Conservation (phyloP, 805 yeast species). For the Blastobotrys terrestris region DNA sequence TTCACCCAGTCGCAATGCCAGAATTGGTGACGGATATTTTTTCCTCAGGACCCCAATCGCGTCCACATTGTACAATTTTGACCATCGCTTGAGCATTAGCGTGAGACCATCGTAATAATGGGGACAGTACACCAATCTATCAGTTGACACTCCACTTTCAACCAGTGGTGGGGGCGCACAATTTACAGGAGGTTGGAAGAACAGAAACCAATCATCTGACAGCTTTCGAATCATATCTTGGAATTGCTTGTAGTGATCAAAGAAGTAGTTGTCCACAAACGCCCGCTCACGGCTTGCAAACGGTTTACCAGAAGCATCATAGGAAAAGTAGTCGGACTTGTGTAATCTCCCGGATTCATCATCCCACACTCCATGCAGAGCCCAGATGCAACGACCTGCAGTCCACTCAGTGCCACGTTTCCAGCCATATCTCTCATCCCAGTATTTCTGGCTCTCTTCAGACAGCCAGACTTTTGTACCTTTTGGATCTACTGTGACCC, state of each 20-base stretch:
- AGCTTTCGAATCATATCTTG: slow-evolving; percentile 44
- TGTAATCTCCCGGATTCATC: slow-evolving; percentile 33
- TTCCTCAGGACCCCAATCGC: slow-evolving; percentile 80
- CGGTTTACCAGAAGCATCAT: slow-evolving; percentile 29
- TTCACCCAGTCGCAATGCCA: slow-evolving; percentile 66
- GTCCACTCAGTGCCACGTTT: slow-evolving; percentile 56
- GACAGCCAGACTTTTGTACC: slow-evolving; percentile 66
- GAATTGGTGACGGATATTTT: slow-evolving; percentile 63
- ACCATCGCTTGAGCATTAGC: slow-evolving; percentile 84
- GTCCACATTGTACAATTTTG: slow-evolving; percentile 70
- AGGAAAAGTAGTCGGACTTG: slow-evolving; percentile 46
- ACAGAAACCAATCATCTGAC: slow-evolving; percentile 42
- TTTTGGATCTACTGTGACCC: slow-evolving; percentile 50
- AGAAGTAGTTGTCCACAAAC: slow-evolving; percentile 59
- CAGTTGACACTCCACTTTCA: slow-evolving; percentile 48
- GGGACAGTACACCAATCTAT: slow-evolving; percentile 64
- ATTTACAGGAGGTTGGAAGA: slow-evolving; percentile 79
- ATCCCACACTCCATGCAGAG: slow-evolving; percentile 62
- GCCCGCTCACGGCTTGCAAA: slow-evolving; percentile 35
- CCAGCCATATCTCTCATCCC: slow-evolving; percentile 65
- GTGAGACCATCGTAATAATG: slow-evolving; percentile 94
- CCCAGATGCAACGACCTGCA: slow-evolving; percentile 72
- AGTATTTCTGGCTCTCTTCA: slow-evolving; percentile 5
- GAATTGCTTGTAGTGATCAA: slow-evolving; percentile 49
- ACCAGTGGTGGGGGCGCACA: slow-evolving; percentile 65